phyloP scores from a whole-genome alignment of 176 grass and related monocot genomes.

The Phyllostachys edulis region DNA sequence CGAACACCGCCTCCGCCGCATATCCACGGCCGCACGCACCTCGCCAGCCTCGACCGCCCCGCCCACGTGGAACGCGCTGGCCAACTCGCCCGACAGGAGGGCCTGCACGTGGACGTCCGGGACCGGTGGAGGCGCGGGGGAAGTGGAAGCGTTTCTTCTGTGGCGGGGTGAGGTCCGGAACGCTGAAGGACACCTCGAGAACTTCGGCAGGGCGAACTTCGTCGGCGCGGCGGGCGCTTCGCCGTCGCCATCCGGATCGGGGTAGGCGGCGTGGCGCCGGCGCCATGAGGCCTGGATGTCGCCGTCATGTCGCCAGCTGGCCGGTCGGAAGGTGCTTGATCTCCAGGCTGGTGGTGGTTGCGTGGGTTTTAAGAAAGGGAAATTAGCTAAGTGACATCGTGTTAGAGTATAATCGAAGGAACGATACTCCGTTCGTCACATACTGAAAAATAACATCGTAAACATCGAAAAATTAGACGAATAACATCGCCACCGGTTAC shows the following conservation, averaged over 20 bases:
- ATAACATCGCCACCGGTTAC: too few species aligned
- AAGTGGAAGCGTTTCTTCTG: slow-evolving; percentile 33
- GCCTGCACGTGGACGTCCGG: neutral
- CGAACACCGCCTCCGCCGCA: slow-evolving; percentile 40
- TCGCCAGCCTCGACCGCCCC: slow-evolving; percentile 21
- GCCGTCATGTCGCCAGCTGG: slow-evolving; percentile 41
- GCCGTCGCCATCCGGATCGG: slow-evolving; percentile 69
- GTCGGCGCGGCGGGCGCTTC: slow-evolving; percentile 57
- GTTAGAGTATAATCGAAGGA: too few species aligned
- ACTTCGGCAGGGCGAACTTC: slow-evolving; percentile 71
- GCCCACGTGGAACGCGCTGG: slow-evolving; percentile 50
- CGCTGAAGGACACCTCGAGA: slow-evolving; percentile 60
- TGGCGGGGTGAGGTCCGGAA: slow-evolving; percentile 61
- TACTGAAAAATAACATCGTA: too few species aligned
- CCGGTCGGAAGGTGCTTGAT: neutral
- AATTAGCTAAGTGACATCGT: too few species aligned
- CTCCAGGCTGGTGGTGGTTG: slow-evolving; percentile 19
- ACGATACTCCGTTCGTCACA: too few species aligned
- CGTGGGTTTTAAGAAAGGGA: slow-evolving; percentile 47
- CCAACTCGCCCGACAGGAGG: neutral
- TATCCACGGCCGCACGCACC: slow-evolving; percentile 43
- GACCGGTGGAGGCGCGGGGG: slow-evolving; percentile 7
- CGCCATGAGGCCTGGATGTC: slow-evolving; percentile 43
- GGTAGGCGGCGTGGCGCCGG: slow-evolving; percentile 48
- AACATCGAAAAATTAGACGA: too few species aligned